These are phyloP conservation scores for Herpotrichia juniperi DNA, from an alignment of 2,329 filamentous ascomycete species.

Conservation along the genomic window DNA sequence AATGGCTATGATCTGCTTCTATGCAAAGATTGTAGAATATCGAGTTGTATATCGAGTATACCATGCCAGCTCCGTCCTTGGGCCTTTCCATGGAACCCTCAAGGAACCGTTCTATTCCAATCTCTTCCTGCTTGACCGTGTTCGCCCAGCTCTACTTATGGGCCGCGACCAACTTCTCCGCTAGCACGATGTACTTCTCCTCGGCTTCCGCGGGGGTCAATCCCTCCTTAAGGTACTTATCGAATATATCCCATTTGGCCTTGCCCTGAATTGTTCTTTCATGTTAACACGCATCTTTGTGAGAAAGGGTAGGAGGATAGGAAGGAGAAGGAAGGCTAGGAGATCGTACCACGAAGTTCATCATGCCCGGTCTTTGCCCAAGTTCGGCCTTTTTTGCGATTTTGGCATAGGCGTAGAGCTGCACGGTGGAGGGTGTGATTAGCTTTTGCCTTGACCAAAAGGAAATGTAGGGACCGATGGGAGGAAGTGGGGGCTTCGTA, in stretches of 20 bases:
- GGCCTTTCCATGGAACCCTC: no score
- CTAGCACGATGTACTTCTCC: constrained; percentile 74
- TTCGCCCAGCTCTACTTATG: constrained; percentile 59
- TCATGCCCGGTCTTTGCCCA: constrained; percentile 65
- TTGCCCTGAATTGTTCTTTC: constrained; percentile 64
- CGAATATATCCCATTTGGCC: constrained; percentile 80
- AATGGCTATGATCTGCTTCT: no score
- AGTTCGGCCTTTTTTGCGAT: constrained; percentile 47
- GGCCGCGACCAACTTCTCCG: constrained; percentile 73
- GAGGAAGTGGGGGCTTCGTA: constrained; percentile 16
- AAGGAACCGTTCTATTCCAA: no score
- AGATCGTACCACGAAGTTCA: constrained; percentile 68
- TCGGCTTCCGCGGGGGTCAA: constrained; percentile 71
- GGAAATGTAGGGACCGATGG: constrained; percentile 14
- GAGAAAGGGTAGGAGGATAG: neutral
- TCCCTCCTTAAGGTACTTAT: constrained; percentile 69
- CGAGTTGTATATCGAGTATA: no score
- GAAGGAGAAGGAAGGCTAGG: neutral
- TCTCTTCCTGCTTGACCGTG: no score
- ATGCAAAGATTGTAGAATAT: no score
- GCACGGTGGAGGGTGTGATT: neutral
- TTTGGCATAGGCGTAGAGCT: constrained; percentile 59
- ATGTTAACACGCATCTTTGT: neutral
- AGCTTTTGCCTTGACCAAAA: neutral
- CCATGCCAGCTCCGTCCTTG: no score